Conservation (phyloP, 176 grass and related monocot genomes). For the Musa beccarii region DNA sequence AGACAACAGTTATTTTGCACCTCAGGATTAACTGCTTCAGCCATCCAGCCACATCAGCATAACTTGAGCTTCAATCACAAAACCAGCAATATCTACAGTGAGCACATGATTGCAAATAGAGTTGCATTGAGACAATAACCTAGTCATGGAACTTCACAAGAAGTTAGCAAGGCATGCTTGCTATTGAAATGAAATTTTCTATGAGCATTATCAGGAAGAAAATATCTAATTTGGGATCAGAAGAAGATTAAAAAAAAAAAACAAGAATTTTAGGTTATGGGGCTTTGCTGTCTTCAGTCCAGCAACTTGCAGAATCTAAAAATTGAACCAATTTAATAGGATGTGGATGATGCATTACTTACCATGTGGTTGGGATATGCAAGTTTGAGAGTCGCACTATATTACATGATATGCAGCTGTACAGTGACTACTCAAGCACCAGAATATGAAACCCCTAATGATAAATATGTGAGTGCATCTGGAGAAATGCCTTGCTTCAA, state of each 20-base stretch:
- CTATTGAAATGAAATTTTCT: background rate
- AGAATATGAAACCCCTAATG: conserved; percentile 1
- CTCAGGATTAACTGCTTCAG: background rate
- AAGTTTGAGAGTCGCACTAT: too few species aligned
- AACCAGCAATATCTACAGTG: background rate
- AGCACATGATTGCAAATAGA: background rate
- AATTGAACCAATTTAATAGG: background rate
- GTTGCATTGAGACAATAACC: background rate
- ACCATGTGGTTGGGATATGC: background rate
- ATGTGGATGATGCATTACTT: background rate
- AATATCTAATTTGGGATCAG: background rate
- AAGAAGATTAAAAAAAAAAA: background rate
- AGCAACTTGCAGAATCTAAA: background rate
- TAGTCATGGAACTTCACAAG: background rate
- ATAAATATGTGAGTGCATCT: conserved; percentile 12
- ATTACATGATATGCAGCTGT: background rate
- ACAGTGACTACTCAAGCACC: background rate
- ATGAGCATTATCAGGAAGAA: background rate
- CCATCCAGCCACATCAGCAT: background rate
- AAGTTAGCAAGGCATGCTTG: background rate
- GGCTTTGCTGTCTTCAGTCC: background rate
- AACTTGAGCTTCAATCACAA: background rate
- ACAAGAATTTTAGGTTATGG: background rate
- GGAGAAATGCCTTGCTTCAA: conserved; percentile 27
- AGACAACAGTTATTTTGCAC: background rate